A percentile compares a stretch with the other conserved stretches of the same genome.
phyloP scores from a whole-genome alignment of 2,329 filamentous ascomycete species.

The Hypoxylon sp. region DNA sequence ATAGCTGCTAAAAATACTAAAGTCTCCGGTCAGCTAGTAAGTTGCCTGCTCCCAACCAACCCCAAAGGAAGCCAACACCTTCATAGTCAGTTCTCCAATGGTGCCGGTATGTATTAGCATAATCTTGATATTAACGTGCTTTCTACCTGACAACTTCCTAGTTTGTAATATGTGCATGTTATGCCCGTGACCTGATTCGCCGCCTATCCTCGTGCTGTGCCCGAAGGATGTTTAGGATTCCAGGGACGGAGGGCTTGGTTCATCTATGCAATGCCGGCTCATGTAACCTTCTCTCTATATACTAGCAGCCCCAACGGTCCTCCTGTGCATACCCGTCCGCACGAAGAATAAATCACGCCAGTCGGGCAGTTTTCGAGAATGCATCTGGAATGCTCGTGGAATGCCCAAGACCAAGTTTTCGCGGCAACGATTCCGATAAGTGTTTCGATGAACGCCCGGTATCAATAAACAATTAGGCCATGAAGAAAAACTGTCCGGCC shows the following conservation, averaged over 20 bases:
- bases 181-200: conserved; percentile 7
- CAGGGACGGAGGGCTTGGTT: neutral
- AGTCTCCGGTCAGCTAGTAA: neutral
- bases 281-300: conserved; percentile 11
- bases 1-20: conserved; percentile 11
- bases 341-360: neutral
- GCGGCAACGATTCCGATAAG: neutral
- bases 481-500: conserved; percentile 11
- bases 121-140: neutral
- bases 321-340: conserved; percentile 3
- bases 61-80: neutral
- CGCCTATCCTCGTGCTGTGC: conserved; percentile 13
- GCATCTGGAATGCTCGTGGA: neutral
- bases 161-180: conserved; percentile 3
- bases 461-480: conserved; percentile 3
- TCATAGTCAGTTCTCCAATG: neutral
- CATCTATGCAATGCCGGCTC: conserved; percentile 1
- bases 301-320: neutral
- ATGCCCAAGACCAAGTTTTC: neutral
- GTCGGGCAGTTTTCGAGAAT: conserved; percentile 5
- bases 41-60: neutral
- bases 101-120: conserved; percentile 3
- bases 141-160: neutral
- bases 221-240: conserved; percentile 13
- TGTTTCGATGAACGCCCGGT: neutral